Conservation (phyloP, 225 moss, liverwort and hornwort genomes). For the Physcomitrellopsis africana region DNA sequence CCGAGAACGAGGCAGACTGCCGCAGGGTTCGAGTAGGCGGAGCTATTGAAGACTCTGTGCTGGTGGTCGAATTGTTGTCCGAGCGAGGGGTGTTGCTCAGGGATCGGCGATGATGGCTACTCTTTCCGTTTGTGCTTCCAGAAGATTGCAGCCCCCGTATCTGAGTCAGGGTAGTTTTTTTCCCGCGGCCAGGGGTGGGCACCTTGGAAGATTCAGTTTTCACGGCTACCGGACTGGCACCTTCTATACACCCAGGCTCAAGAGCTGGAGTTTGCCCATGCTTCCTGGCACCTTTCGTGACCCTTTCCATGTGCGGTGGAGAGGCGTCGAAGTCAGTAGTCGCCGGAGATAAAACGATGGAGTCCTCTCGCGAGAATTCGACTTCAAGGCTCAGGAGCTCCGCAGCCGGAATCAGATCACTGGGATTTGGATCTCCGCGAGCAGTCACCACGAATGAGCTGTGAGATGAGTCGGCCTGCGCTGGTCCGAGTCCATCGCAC, state of each 20-base stretch:
- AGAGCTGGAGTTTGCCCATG: conserved; percentile 23
- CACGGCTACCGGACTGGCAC: not conserved
- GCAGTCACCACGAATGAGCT: conserved; percentile 23
- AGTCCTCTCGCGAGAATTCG: conserved; percentile 14
- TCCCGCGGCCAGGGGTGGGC: conserved; percentile 32
- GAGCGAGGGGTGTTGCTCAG: conserved; percentile 39
- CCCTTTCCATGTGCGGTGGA: not conserved
- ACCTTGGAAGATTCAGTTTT: not conserved
- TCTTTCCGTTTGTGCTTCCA: conserved; percentile 16
- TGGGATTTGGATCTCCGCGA: conserved; percentile 25
- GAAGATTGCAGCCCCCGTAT: conserved; percentile 19
- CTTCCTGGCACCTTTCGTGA: conserved; percentile 18
- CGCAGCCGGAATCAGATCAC: conserved; percentile 13
- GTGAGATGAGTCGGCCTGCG: not conserved
- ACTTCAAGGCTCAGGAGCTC: conserved; percentile 14
- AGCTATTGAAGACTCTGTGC: conserved; percentile 13
- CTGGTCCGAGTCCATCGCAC: conserved; percentile 3
- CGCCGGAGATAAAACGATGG: conserved; percentile 13
- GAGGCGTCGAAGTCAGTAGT: not conserved
- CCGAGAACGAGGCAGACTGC: conserved; percentile 62
- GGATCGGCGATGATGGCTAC: conserved; percentile 45
- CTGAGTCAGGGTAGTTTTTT: conserved; percentile 24
- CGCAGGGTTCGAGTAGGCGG: conserved; percentile 38
- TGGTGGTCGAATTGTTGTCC: conserved; percentile 12
- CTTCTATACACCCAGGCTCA: conserved; percentile 25